These are phyloP conservation scores for Erythrophleum ivorense DNA, from an alignment of 331 rosid species.

Conservation along the genomic window DNA sequence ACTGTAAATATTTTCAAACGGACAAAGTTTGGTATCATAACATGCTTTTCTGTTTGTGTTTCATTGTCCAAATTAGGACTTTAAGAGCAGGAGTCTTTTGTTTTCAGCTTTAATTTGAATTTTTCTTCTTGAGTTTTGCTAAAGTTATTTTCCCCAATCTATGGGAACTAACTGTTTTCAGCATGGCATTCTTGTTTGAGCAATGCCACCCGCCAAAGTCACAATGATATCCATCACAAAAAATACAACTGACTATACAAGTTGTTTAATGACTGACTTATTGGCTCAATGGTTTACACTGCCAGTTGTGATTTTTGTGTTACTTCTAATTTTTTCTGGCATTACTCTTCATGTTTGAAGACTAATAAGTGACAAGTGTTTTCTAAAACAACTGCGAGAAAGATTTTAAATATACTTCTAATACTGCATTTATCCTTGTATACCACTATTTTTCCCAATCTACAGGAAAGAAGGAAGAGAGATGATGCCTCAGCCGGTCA, in stretches of 20 bases:
- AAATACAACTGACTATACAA: background rate
- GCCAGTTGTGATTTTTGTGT: background rate
- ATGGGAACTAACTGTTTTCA: background rate
- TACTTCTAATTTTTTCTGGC: background rate
- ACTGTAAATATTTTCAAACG: background rate
- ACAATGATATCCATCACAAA: background rate
- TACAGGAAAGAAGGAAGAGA: slow-evolving; percentile 53
- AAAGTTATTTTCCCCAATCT: background rate
- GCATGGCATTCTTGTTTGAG: slow-evolving; percentile 13
- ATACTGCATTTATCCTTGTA: slow-evolving; percentile 17
- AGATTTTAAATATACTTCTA: slow-evolving; percentile 1
- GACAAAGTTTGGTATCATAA: background rate
- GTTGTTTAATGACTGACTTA: background rate
- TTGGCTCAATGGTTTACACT: background rate
- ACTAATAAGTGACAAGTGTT: background rate
- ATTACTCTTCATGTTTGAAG: slow-evolving; percentile 20
- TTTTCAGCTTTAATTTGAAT: background rate
- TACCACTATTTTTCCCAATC: slow-evolving; percentile 5
- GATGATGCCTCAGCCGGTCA: slow-evolving; percentile 45
- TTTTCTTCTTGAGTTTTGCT: background rate
- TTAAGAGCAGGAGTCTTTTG: background rate
- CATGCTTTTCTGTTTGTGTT: background rate
- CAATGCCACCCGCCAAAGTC: background rate
- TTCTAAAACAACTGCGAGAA: background rate
- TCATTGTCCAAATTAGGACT: background rate